Base-by-base conservation (phyloP, 768 basidiomycete genomes). In the Cystofilobasidium capitatum region DNA sequence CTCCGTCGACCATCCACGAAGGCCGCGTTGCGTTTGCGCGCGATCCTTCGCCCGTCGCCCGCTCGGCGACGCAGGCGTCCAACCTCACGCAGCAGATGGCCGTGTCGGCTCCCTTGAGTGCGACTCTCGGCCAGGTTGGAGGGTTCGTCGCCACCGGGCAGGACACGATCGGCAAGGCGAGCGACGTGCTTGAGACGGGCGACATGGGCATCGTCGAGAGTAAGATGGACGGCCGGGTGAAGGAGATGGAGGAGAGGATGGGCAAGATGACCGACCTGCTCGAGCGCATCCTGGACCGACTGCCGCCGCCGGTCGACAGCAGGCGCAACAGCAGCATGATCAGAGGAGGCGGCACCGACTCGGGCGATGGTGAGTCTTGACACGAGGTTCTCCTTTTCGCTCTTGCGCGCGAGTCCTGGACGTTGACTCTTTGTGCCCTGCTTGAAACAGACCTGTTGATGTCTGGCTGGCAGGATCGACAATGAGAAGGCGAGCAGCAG, bases 211-310 rank as follows among this genome's bases (percentile, higher is more conserved):
- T 36, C 26, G 12, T 37, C 16, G 35, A 42, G 31, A 24, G 33
- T 31, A 31, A 12, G 0, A 7, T 36, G 39, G 26, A 17, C 13
- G 31, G 33, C 22, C 55, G 65, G 9, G 65, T 66, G 42, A 45
- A 51, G 5, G 49, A 59, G 10, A 51, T 66, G 26, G 58, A 59
- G 45, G 20, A 29, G 14, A 58, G 58, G 45, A 17, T 66, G 57
- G 58, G 36, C 6, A 26, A 14, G 20, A 66, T 66, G 58, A 40
- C 42, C 9, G 42, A 40, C 2, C 20, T 66, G 65, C 47, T 66
- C 40, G 58, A 60, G 29, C 57, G 44, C 40, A 60, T 66, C 51
- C 29, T 55, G 29, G 51, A 55, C 5, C 6, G 51, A 7, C 31
- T 55, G 51, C 51, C 51, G n/a, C 8, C 49, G 14, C 29, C 51